Evolutionary conservation across 441 rosid species (phyloP).

Genomic region (Adansonia madagascariensis): DNA sequence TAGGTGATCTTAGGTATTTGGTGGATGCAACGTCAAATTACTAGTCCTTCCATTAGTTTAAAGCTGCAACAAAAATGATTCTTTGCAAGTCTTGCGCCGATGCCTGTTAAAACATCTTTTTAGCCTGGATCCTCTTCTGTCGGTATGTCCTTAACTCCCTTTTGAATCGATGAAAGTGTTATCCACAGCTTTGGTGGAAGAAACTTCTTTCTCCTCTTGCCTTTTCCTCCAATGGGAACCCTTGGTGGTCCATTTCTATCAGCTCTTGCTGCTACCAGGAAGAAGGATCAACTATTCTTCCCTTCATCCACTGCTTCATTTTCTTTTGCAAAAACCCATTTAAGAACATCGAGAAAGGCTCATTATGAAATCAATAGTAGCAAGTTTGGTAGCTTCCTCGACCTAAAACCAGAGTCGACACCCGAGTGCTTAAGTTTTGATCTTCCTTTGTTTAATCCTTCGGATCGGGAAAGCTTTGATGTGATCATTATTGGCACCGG

Average conservation of each 20-base stretch:
- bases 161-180: not conserved
- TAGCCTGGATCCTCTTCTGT: constrained; percentile 27
- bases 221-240: constrained; percentile 38
- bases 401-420: constrained; percentile 44
- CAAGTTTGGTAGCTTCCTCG: constrained; percentile 51
- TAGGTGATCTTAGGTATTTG: not conserved
- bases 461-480: constrained; percentile 44
- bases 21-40: not conserved
- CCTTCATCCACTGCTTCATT: constrained; percentile 12
- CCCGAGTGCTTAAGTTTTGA: constrained; percentile 44
- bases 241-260: constrained; percentile 33
- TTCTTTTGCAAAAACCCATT: constrained; percentile 23
- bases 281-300: constrained; percentile 14
- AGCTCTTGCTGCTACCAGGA: constrained; percentile 20
- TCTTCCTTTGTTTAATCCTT: constrained; percentile 46
- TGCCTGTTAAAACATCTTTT: constrained; percentile 22
- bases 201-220: not conserved
- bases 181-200: not conserved
- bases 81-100: constrained; percentile 4
- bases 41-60: not conserved
- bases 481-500: constrained; percentile 65
- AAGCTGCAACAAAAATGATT: not conserved
- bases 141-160: not conserved
- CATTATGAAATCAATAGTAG: constrained; percentile 31
- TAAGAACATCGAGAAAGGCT: constrained; percentile 19